Evolutionary conservation across 371 early-diverging fungal species (phyloP), one percentile per base, ranked within the genome.

Genomic region (Nosema muscidifuracis): DNA sequence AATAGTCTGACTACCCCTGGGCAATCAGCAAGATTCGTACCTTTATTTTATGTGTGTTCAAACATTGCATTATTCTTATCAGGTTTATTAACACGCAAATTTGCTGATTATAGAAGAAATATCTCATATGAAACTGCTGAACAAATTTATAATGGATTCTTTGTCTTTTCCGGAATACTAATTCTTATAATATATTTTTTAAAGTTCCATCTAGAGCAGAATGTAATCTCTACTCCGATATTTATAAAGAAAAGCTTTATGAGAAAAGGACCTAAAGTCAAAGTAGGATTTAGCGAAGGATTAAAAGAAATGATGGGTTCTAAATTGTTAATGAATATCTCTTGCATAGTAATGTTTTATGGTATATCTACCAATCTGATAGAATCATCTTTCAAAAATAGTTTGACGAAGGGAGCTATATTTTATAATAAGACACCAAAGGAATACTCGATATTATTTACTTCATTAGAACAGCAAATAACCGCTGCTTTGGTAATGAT

Each of bases 51-150:
- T 62, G 65, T 81, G 0, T 55, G 51, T 4, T 72, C 76, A 0
- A 81, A 81, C 50, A 33, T 81, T 15, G 73, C 67, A 0, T 66
- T 81, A 2, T 63, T 81, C 0, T 51, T 71, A n/a, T 81, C 81
- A 12, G 68, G 67, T 13, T 20, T 34, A 9, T 18, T 57, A 12
- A 77, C 71, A 65, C n/a, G 55, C 1, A 2, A 15, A 22, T 71
- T 64, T 28, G 34, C 40, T 13, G 26, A 58, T 9, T n/a, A 44
- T 16, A 44, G 44, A n/a, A 9, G 9, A 16, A 44, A 44, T 2
- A 2, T 44, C 16, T 9, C 44, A 16, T 44, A 9, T 18, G 12
- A 47, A 1, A 40, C 58, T 0, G 53, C 24, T 1, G 9, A 24
- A 18, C 56, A 34, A 33, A 47, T 67, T n/a, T 68, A 77, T 55